Percentiles rank a stretch among this genome's conserved stretches.
Evolutionary conservation across 2,329 filamentous ascomycete genomes (phyloP).

Genomic region (Westerdykella sp.): DNA sequence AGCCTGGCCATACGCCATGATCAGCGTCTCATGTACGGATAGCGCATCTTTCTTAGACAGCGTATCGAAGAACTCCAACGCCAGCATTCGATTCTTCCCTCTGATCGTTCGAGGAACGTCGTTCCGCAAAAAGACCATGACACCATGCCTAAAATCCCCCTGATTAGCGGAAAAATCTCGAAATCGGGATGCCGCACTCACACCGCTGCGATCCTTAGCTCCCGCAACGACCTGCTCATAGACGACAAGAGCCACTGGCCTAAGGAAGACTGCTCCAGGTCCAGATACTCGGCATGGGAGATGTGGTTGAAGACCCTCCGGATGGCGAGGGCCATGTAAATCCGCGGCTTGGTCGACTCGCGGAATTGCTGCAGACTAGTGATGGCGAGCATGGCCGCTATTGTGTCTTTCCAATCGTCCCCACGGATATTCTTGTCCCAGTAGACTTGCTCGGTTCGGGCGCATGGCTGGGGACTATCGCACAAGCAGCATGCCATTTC

Average conservation of each 20-base stretch:
- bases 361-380: constrained; percentile 26
- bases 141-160: constrained; percentile 47
- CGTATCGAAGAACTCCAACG: constrained; percentile 63
- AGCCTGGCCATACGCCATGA: constrained; percentile 80
- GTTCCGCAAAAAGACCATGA: constrained; percentile 59
- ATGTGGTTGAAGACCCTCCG: constrained; percentile 65
- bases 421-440: constrained; percentile 18
- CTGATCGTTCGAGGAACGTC: constrained; percentile 45
- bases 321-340: constrained; percentile 42
- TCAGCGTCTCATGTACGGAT: constrained; percentile 72
- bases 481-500: constrained; percentile 20
- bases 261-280: constrained; percentile 60
- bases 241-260: constrained; percentile 79
- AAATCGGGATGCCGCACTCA: constrained; percentile 33
- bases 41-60: constrained; percentile 64
- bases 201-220: constrained; percentile 76
- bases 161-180: neutral
- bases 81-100: constrained; percentile 60
- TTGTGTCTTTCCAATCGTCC: constrained; percentile 29
- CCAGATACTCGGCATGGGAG: constrained; percentile 52
- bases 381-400: constrained; percentile 26
- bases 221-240: constrained; percentile 75
- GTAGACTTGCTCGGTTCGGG: constrained; percentile 8
- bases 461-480: constrained; percentile 8
- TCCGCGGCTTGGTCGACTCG: constrained; percentile 22